Base-by-base conservation (phyloP, 108 stramenopile species). In the Pseudonitzschia pungens region DNA sequence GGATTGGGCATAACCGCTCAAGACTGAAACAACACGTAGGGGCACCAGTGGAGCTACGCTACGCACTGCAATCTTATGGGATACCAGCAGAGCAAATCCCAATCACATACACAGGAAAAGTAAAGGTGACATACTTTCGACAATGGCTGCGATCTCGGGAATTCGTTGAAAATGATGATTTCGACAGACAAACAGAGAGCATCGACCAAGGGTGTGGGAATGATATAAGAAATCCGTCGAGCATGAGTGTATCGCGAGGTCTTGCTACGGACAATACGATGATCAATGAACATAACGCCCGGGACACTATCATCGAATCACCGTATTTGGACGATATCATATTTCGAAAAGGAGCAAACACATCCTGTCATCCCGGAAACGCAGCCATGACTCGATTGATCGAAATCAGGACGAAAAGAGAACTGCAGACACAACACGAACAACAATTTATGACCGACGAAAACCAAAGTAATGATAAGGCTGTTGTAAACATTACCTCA, bases 271-370 rank as follows among this genome's bases (percentile, higher is more conserved):
- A 40, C 32, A 33, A 40, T 21, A 58, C 4, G 6, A 58, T 26
- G 21, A 16, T 26, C 36, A n/a, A 9, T n/a, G n/a, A 26, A 40
- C 12, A 14, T 33, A 14, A 14, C n/a, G 11, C n/a, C 11, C 14
- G 28, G 14, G 4, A 62, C 12, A 62, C 28, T 20, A 40, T 21
- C 4, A 62, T 62, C 16, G 60, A 62, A 40, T 33, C 60, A 5
- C 60, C 60, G n/a, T 62, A 62, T 62, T 41, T 40, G 36, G 40
- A 15, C n/a, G 60, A 62, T 40, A 62, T 62, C 15, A 33, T 62
- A 31, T 62, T 62, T 40, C 32, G 36, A 31, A 33, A 62, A 29
- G 60, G 60, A 2, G 32, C 32, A 5, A 31, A 26, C 0, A 31
- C 29, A 21, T n/a, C 32, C 27, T 18, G 18, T 7, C 60, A 62